Percentiles rank a stretch among this genome's conserved stretches.
Evolutionary conservation across 306 rosid species (phyloP).

Genomic region (Rubus parviflorus): DNA sequence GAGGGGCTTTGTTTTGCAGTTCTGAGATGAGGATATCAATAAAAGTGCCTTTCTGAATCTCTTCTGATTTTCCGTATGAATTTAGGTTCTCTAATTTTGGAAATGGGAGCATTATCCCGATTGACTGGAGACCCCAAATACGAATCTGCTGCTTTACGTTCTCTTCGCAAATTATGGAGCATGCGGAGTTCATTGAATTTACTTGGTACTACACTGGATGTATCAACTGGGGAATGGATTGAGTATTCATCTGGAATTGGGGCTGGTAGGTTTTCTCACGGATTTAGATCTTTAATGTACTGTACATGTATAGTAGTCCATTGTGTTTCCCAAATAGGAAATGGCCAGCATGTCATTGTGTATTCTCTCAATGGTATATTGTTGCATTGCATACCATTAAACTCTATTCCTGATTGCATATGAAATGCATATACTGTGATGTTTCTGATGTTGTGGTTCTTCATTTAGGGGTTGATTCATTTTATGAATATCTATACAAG

Average conservation of each 20-base stretch:
- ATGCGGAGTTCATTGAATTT: conserved; percentile 87
- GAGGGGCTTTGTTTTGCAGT: conserved; percentile 60
- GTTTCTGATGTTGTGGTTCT: conserved; percentile 38
- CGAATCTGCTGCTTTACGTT: conserved; percentile 83
- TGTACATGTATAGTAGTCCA: neutral
- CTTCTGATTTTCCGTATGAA: conserved; percentile 31
- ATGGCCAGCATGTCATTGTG: neutral
- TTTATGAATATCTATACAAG: conserved; percentile 91
- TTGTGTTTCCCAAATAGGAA: conserved; percentile 15
- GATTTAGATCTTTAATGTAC: conserved; percentile 11
- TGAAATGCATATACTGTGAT: conserved; percentile 24
- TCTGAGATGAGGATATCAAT: conserved; percentile 36
- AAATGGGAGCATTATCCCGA: conserved; percentile 97
- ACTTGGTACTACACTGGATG: conserved; percentile 90
- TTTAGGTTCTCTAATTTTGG: conserved; percentile 94
- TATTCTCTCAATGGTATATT: neutral
- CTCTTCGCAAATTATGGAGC: conserved; percentile 88
- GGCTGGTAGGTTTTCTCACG: conserved; percentile 61
- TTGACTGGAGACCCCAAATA: conserved; percentile 81
- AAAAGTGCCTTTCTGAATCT: conserved; percentile 29
- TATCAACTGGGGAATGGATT: conserved; percentile 87
- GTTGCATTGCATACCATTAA: neutral
- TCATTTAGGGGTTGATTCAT: conserved; percentile 93
- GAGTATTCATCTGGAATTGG: conserved; percentile 94
- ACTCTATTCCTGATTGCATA: conserved; percentile 11